Conservation (phyloP, 345 rosid species). For the Populus ilicifolia region DNA sequence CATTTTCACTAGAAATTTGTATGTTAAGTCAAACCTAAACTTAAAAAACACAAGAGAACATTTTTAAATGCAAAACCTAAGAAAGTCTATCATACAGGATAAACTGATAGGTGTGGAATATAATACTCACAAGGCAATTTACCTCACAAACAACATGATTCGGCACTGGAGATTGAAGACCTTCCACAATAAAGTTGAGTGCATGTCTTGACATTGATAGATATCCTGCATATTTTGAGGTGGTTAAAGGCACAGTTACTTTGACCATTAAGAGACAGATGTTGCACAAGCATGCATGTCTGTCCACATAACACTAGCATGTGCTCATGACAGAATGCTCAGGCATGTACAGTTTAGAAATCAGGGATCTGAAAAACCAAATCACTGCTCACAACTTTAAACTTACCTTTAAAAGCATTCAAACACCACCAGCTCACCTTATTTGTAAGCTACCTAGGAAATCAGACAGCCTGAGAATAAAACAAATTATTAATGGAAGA, state of each 20-base stretch:
- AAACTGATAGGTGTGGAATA: background rate
- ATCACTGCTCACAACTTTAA: background rate
- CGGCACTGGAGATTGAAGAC: slow-evolving; percentile 4
- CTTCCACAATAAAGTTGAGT: slow-evolving; percentile 1
- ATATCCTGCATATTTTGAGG: background rate
- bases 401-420: slow-evolving; percentile 7
- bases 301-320: background rate
- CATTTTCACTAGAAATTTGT: background rate
- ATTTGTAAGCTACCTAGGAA: slow-evolving; percentile 48
- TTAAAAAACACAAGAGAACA: background rate
- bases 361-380: background rate
- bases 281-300: background rate
- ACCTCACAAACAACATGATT: slow-evolving; percentile 2
- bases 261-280: background rate
- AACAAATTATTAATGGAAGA: background rate
- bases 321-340: background rate
- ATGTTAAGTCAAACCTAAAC: background rate
- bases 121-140: background rate
- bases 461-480: slow-evolving; percentile 61
- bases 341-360: background rate
- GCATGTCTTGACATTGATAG: slow-evolving; percentile 2
- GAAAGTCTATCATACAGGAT: background rate
- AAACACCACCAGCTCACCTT: slow-evolving; percentile 10
- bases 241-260: background rate
- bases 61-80: background rate